A percentile compares a stretch with the other conserved stretches of the same genome.
phyloP scores from a whole-genome alignment of 2,329 filamentous ascomycete genomes.

The Sporothrix pallida region DNA sequence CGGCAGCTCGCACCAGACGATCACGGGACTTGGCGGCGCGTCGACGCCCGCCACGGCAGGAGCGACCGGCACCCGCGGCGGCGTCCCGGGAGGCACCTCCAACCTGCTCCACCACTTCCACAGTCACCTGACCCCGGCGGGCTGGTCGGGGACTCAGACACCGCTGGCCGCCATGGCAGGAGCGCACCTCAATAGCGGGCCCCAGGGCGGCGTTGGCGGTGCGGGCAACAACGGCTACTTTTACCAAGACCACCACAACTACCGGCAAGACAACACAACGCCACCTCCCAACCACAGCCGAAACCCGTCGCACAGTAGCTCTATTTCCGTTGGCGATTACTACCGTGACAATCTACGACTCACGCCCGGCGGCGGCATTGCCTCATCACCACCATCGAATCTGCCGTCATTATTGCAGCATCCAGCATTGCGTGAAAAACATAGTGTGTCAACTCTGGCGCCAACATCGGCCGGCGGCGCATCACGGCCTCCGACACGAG shows the following conservation, averaged over 20 bases:
- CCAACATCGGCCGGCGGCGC: slow-evolving; percentile 54
- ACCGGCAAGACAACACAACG: background rate
- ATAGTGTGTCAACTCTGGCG: slow-evolving; percentile 66
- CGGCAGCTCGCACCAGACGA: slow-evolving; percentile 44
- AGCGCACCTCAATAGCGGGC: slow-evolving; percentile 62
- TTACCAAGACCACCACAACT: slow-evolving; percentile 22
- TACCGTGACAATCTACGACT: slow-evolving; percentile 34
- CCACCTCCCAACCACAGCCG: slow-evolving; percentile 40
- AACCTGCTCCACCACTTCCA: slow-evolving; percentile 81
- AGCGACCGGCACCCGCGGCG: slow-evolving; percentile 47
- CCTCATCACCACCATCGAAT: slow-evolving; percentile 24
- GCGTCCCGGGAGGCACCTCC: slow-evolving; percentile 72
- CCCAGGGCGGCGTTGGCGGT: slow-evolving; percentile 47
- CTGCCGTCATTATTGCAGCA: slow-evolving; percentile 30
- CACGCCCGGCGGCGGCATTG: slow-evolving; percentile 15
- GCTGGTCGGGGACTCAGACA: slow-evolving; percentile 76
- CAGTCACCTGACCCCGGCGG: slow-evolving; percentile 69
- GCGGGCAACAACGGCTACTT: slow-evolving; percentile 32
- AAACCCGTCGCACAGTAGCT: slow-evolving; percentile 43
- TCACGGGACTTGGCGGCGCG: slow-evolving; percentile 56
- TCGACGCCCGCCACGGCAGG: slow-evolving; percentile 63
- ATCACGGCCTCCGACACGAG: slow-evolving; percentile 64
- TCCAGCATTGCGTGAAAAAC: slow-evolving; percentile 59
- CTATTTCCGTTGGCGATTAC: slow-evolving; percentile 42
- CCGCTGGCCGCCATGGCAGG: slow-evolving; percentile 80